Evolutionary conservation across 2,329 filamentous ascomycete species (phyloP).

Genomic region (Verticillium albo-atrum): DNA sequence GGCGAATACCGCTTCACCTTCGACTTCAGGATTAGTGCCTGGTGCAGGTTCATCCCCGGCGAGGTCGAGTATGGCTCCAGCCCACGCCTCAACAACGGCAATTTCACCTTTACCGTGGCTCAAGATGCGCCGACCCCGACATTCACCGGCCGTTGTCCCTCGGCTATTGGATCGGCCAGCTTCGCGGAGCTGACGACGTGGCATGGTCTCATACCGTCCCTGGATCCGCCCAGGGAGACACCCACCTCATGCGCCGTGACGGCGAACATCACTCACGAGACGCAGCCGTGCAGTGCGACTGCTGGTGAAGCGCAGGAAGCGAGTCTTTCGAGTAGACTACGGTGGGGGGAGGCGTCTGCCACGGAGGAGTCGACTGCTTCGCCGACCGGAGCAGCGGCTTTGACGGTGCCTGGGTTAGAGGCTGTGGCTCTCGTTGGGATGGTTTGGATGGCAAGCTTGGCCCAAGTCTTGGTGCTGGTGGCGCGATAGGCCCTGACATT

Average conservation of each 20-base stretch:
- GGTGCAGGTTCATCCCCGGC: conserved; percentile 9
- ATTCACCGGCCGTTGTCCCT: conserved; percentile 9
- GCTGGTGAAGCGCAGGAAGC: conserved; percentile 8
- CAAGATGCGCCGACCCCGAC: conserved; percentile 6
- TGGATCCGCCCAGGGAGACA: not conserved
- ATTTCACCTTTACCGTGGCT: conserved; percentile 9
- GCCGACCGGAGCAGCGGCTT: conserved; percentile 17
- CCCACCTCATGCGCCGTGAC: conserved; percentile 10
- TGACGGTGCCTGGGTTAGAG: not conserved
- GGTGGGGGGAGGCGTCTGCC: conserved; percentile 1
- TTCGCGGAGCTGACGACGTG: conserved; percentile 10
- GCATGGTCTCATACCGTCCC: conserved; percentile 5
- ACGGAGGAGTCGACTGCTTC: conserved; percentile 22
- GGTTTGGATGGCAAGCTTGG: not conserved
- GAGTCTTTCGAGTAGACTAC: conserved; percentile 7
- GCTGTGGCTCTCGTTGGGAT: not conserved
- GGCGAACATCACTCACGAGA: conserved; percentile 8
- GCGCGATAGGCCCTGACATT: too few species aligned
- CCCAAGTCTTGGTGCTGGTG: not conserved
- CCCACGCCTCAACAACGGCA: conserved; percentile 10
- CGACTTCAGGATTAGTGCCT: conserved; percentile 8
- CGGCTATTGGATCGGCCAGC: conserved; percentile 7
- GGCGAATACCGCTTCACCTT: conserved; percentile 11
- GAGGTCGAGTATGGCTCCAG: conserved; percentile 11
- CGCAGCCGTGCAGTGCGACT: conserved; percentile 9